Evolutionary conservation across 2,329 filamentous ascomycete genomes (phyloP), one percentile per base, ranked within the genome.

Genomic region (Amauroascus verrucosus): DNA sequence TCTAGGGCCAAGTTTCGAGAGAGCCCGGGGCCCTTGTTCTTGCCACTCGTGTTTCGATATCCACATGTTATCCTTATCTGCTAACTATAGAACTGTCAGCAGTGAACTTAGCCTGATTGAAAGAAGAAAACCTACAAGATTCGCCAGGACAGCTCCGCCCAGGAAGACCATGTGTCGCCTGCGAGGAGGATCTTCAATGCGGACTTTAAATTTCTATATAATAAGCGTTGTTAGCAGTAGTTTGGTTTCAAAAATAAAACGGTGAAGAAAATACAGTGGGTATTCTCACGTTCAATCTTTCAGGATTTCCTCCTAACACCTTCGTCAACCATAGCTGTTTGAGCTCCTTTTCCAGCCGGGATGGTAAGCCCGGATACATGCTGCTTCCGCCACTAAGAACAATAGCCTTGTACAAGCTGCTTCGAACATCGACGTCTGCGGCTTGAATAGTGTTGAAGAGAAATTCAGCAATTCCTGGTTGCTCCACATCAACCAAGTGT

Each of bases 101-200:
- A 22, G 48, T 43, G 3, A 5, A 18, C 18, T 16, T 16, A 7
- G 6, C 6, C 5, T n/a, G 4, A 5, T 18, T 5, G 9, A n/a
- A 6, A n/a, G 18, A n/a, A 18, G 9, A 38, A 5, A 13, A 18
- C 77, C 67, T 72, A 81, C 78, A 71, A 98, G 94, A 69, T 97
- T 97, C 63, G 93, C 93, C 64, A 98, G 76, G 58, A 98, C 93
- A 24, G 93, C 93, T 63, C 93, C 93, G 55, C 93, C 93, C 53
- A 98, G 74, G 79, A 98, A 97, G n/a, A 98, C 93, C 90, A 98
- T 97, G 77, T 98, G 93, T 72, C 91, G 81, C 75, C 93, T 82
- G 73, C 93, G 81, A 32, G 93, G 93, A 49, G 93, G 93, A 70
- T 98, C 93, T 71, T 98, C 93, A 77, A 98, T 97, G 70, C 93